Evolutionary conservation across 2,329 filamentous ascomycete genomes (phyloP).

Genomic region (Aureobasidium sp.): DNA sequence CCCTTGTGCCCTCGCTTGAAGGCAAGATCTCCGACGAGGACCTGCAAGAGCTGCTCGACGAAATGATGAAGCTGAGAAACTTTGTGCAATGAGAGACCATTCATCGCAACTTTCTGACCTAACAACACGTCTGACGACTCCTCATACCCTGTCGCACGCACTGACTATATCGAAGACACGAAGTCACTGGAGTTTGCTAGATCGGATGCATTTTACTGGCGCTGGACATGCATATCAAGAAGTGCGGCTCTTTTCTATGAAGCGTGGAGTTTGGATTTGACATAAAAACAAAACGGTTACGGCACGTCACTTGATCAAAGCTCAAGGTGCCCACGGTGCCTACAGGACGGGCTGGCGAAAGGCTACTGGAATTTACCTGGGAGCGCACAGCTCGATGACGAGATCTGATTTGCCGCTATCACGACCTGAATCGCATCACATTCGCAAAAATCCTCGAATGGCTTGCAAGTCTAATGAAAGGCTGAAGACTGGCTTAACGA

Average conservation of each 20-base stretch:
- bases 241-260: background rate
- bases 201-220: background rate
- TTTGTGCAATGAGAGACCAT: constrained; percentile 21
- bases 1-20: constrained; percentile 78
- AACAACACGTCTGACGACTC: background rate
- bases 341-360: background rate
- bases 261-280: constrained; percentile 5
- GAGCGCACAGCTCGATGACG: background rate
- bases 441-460: too few species aligned
- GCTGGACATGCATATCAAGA: constrained; percentile 3
- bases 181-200: background rate
- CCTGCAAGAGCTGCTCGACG: constrained; percentile 77
- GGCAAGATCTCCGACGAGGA: constrained; percentile 90
- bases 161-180: background rate
- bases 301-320: background rate
- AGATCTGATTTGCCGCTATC: background rate
- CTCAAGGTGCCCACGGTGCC: background rate
- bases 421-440: too few species aligned
- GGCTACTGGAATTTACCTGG: background rate
- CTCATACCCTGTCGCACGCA: background rate
- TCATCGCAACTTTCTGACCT: background rate
- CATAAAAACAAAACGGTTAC: background rate
- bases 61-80: constrained; percentile 72
- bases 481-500: background rate
- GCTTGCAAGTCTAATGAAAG: background rate